Percentiles rank a stretch among this genome's conserved stretches.
phyloP scores from a whole-genome alignment of 2,329 filamentous ascomycete species.

The Nothophaeocryptopus gaeumannii region DNA sequence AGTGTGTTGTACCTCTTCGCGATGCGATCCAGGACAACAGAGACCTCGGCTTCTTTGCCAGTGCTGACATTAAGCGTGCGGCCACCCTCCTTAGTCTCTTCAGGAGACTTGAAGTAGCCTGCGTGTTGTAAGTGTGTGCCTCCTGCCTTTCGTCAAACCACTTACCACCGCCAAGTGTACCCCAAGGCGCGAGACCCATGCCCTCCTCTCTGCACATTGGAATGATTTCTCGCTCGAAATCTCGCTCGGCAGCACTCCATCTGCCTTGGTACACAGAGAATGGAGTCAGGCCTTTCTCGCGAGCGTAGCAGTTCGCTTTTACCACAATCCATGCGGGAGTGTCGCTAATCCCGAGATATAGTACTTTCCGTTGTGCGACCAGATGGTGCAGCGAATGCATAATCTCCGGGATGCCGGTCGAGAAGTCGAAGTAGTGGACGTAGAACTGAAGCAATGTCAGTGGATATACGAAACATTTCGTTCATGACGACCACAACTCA shows the following conservation, averaged over 20 bases:
- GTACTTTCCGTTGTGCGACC: conserved; percentile 59
- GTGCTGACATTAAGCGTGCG: conserved; percentile 8
- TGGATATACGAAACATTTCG: background rate
- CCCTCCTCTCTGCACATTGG: conserved; percentile 63
- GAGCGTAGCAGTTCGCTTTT: conserved; percentile 50
- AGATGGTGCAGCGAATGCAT: conserved; percentile 66
- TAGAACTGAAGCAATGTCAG: conserved; percentile 34
- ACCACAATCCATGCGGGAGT: conserved; percentile 57
- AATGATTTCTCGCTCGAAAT: conserved; percentile 54
- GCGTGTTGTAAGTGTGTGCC: background rate
- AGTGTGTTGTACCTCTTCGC: conserved; percentile 54
- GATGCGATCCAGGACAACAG: conserved; percentile 57
- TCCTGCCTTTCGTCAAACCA: background rate
- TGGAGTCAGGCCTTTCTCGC: conserved; percentile 63
- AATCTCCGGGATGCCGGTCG: conserved; percentile 56
- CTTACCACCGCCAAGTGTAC: conserved; percentile 35
- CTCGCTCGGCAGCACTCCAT: conserved; percentile 44
- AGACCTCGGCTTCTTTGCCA: conserved; percentile 37
- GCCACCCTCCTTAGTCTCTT: conserved; percentile 5
- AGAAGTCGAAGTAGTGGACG: conserved; percentile 37
- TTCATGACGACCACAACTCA: background rate
- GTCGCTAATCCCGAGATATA: conserved; percentile 66
- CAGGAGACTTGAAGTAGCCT: conserved; percentile 15
- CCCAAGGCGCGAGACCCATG: conserved; percentile 59
- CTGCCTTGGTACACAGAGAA: conserved; percentile 68